Percentiles rank a stretch among this genome's conserved stretches.
Conservation (phyloP, 164 flowering plant species). For the Brasenia schreberi region DNA sequence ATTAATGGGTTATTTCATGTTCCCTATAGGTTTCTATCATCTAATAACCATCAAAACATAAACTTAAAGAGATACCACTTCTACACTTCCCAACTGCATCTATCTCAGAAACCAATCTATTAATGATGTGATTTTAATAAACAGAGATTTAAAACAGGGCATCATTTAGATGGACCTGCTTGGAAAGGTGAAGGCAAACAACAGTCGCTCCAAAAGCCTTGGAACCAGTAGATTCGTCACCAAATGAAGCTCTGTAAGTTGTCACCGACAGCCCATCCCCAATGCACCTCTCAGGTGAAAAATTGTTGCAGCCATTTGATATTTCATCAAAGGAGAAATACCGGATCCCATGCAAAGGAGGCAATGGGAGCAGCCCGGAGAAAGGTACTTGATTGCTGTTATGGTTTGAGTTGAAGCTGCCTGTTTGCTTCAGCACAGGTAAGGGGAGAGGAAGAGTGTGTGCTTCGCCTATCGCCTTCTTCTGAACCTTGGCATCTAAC, state of each 20-base stretch:
- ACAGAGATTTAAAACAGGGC: no score
- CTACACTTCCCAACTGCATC: no score
- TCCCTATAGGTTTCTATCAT: no score
- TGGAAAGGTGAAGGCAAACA: conserved; percentile 60
- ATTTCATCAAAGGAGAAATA: conserved; percentile 71
- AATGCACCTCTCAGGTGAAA: conserved; percentile 67
- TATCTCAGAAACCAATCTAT: no score
- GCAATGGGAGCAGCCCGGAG: conserved; percentile 86
- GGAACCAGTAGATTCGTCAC: conserved; percentile 50
- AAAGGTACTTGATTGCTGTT: conserved; percentile 45
- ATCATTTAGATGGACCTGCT: conserved; percentile 31
- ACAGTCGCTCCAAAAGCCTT: conserved; percentile 82
- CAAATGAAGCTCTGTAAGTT: conserved; percentile 72
- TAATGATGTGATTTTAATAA: no score
- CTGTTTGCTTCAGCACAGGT: conserved; percentile 32
- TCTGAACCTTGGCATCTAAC: conserved; percentile 34
- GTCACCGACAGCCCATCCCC: conserved; percentile 73
- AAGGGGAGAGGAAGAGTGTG: conserved; percentile 96
- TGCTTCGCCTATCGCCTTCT: conserved; percentile 37
- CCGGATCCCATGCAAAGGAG: conserved; percentile 50
- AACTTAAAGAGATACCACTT: no score
- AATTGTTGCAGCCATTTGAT: conserved; percentile 58
- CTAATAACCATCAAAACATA: no score
- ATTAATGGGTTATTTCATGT: no score
- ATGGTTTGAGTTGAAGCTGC: conserved; percentile 55